Percentiles rank a stretch among this genome's conserved stretches.
These are phyloP conservation scores for Ballota nigra DNA, from an alignment of 257 asterid genomes.

Conservation along the genomic window DNA sequence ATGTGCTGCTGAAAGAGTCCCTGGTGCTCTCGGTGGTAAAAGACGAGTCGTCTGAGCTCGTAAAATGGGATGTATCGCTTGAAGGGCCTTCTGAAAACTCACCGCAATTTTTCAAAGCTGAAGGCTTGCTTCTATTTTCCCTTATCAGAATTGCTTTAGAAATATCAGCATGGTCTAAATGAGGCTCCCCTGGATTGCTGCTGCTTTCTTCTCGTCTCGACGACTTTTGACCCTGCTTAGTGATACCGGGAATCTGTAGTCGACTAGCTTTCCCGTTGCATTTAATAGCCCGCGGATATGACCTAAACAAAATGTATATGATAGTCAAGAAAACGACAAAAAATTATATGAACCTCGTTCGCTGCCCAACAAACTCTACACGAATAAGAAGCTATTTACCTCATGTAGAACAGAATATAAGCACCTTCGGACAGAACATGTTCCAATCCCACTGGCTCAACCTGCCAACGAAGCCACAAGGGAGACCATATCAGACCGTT, in stretches of 20 bases:
- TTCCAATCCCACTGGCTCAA: constrained; percentile 57
- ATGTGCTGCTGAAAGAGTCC: constrained; percentile 76
- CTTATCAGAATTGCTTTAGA: constrained; percentile 33
- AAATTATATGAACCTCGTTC: no score
- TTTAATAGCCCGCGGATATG: constrained; percentile 53
- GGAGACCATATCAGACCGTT: neutral
- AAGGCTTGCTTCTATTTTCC: constrained; percentile 33
- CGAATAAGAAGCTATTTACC: constrained; percentile 39
- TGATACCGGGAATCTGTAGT: neutral
- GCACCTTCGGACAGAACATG: constrained; percentile 88
- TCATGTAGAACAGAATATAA: constrained; percentile 79
- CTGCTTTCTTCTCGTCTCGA: constrained; percentile 34
- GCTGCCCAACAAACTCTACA: neutral
- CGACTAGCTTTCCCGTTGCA: constrained; percentile 32
- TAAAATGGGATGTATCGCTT: constrained; percentile 67
- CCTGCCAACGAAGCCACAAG: constrained; percentile 40
- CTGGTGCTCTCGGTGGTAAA: constrained; percentile 84
- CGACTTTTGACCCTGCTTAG: constrained; percentile 25
- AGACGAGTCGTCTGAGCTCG: constrained; percentile 84
- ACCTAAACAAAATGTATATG: constrained; percentile 36
- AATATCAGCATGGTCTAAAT: constrained; percentile 10
- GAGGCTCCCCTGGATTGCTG: constrained; percentile 21
- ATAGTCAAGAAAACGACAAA: neutral
- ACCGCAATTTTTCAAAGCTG: constrained; percentile 26
- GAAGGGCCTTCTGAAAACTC: constrained; percentile 60